phyloP scores from a whole-genome alignment of 495 filamentous ascomycete genomes.

The Xylaria sp. region DNA sequence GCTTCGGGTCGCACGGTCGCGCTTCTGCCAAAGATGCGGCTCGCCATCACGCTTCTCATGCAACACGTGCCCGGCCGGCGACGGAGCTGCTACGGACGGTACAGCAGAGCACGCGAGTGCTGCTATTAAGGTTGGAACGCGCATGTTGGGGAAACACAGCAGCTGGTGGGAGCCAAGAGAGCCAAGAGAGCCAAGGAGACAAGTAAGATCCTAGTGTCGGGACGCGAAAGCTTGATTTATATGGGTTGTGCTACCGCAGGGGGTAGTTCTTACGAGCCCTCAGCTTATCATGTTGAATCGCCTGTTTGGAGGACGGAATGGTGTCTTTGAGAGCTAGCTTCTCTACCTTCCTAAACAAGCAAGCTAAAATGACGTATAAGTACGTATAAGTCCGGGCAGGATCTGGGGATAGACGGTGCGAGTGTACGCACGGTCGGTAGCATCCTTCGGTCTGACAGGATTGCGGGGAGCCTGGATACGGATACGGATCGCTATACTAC shows the following conservation, averaged over 20 bases:
- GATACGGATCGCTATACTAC: no score
- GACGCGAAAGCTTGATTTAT: conserved; percentile 24
- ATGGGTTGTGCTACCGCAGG: background rate
- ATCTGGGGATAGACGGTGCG: background rate
- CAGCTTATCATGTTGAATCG: background rate
- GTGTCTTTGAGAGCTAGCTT: background rate
- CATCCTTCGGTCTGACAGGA: conserved; percentile 7
- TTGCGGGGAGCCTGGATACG: no score
- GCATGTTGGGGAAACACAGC: conserved; percentile 16
- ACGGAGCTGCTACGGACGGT: conserved; percentile 17
- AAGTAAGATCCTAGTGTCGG: background rate
- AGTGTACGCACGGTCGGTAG: conserved; percentile 1
- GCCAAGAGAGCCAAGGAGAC: conserved; percentile 27
- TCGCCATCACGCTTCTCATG: conserved; percentile 25
- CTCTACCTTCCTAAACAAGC: conserved; percentile 17
- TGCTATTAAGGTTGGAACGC: conserved; percentile 19
- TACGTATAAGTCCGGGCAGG: no score
- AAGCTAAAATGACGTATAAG: background rate
- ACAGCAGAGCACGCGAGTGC: conserved; percentile 15
- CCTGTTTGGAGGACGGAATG: background rate
- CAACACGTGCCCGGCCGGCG: conserved; percentile 15
- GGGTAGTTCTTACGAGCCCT: background rate
- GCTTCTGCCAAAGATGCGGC: conserved; percentile 31
- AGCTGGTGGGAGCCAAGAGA: conserved; percentile 13
- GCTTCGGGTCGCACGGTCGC: conserved; percentile 29